Evolutionary conservation across 1,139 yeast genomes (phyloP).

Genomic region (Suhomyces anneliseae): DNA sequence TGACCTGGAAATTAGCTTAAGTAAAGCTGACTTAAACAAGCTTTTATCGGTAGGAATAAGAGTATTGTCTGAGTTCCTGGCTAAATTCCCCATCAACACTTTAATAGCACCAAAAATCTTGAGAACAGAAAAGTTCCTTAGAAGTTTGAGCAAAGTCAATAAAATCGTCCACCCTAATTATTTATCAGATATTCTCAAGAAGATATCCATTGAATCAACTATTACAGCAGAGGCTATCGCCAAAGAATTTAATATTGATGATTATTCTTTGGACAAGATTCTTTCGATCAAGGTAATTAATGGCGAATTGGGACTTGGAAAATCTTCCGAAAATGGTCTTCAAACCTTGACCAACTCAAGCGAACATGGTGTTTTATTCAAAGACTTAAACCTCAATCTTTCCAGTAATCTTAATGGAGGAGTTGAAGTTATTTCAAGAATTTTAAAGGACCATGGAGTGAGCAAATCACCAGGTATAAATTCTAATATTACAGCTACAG

Average conservation of each 20-base stretch:
- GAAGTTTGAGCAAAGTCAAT: constrained; percentile 36
- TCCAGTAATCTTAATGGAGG: constrained; percentile 72
- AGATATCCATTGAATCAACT: constrained; percentile 14
- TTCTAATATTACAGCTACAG: constrained; percentile 7
- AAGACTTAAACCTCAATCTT: constrained; percentile 52
- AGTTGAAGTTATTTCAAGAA: constrained; percentile 54
- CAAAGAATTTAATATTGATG: constrained; percentile 27
- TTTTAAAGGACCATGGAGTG: constrained; percentile 67
- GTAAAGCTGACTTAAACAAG: constrained; percentile 32
- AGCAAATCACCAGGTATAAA: constrained; percentile 36
- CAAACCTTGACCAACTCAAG: constrained; percentile 22
- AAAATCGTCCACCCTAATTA: constrained; percentile 51
- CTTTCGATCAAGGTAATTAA: constrained; percentile 29
- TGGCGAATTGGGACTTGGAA: constrained; percentile 31
- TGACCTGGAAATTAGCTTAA: constrained; percentile 44
- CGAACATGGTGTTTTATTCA: constrained; percentile 42
- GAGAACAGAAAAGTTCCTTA: constrained; percentile 83
- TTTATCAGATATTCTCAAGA: constrained; percentile 40
- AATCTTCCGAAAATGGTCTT: constrained; percentile 21
- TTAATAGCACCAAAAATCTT: constrained; percentile 75
- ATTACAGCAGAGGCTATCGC: constrained; percentile 21
- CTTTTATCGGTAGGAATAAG: constrained; percentile 39
- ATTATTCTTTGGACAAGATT: constrained; percentile 40
- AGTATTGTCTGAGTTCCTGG: constrained; percentile 37
- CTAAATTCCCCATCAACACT: constrained; percentile 34